Evolutionary conservation across 2,329 filamentous ascomycete genomes (phyloP), one percentile per base, ranked within the genome.

Genomic region (Xylariales sp.): DNA sequence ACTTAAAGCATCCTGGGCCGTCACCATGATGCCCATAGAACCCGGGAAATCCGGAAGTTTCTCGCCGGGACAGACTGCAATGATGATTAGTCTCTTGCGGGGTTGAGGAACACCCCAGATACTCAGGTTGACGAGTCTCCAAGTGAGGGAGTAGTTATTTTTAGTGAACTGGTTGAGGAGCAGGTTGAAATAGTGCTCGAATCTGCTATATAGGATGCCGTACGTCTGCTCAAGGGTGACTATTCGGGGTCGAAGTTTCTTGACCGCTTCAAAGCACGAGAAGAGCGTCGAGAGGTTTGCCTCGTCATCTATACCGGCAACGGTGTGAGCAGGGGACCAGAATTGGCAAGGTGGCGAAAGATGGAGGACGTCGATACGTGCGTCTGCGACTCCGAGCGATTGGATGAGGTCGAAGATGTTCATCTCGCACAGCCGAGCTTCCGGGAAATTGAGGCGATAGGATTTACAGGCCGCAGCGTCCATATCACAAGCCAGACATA

Each of bases 191-290:
- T 71, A 78, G 0, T 65, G 56, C 4, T 60, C 55, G 40, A 81
- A 76, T 0, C 67, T 57, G 0, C 70, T 59, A 12, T 68, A 65
- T 0, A 74, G 58, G 0, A 93, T 69, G 0, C 86, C 86, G 39
- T 78, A 80, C 0, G 87, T 89, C 53, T 94, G 83, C 50, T 94
- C 88, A 0, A 93, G 64, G 0, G 86, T 93, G 1, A 85, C 73
- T 0, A 91, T 55, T 0, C 87, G 70, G 0, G 88, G 86, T 0
- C 70, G 73, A 0, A 71, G 57, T 21, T 71, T 71, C 3, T 71
- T 56, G 0, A 90, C 61, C 0, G 88, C 55, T 2, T 71, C 57
- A 0, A 64, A 60, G 33, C 73, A 73, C 0, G 69, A 62, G 45
- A 71, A 73, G 0, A 81, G 55, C 0, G 70, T 69, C 1, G 78